Conservation (phyloP, 768 basidiomycete genomes). For the Lactifluus hygrophoroides region DNA sequence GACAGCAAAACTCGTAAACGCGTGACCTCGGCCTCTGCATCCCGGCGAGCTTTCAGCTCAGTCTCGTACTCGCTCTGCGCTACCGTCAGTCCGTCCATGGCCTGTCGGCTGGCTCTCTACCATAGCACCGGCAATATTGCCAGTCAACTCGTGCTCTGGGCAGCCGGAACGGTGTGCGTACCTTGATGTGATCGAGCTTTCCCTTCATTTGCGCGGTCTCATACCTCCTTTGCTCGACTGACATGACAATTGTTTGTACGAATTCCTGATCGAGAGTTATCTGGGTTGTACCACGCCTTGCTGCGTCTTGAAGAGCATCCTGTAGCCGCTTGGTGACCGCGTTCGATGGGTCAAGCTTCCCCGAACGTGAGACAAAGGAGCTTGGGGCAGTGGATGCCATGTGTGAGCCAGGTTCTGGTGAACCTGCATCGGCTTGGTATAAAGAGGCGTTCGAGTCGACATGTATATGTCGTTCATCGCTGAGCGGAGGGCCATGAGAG, state of each 20-base stretch:
- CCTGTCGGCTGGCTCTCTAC: constrained; percentile 86
- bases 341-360: constrained; percentile 35
- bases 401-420: constrained; percentile 24
- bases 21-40: constrained; percentile 88
- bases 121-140: not conserved
- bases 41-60: constrained; percentile 79
- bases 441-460: constrained; percentile 25
- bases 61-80: constrained; percentile 93
- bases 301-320: constrained; percentile 53
- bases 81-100: constrained; percentile 85
- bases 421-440: constrained; percentile 16
- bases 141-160: not conserved
- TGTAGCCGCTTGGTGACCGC: constrained; percentile 44
- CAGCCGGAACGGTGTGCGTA: constrained; percentile 30
- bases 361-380: constrained; percentile 24
- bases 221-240: constrained; percentile 55
- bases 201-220: constrained; percentile 58
- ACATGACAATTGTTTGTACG: constrained; percentile 57
- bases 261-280: constrained; percentile 67
- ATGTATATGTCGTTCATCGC: constrained; percentile 20
- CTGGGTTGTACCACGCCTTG: constrained; percentile 48
- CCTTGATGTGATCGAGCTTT: constrained; percentile 84
- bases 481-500: constrained; percentile 20
- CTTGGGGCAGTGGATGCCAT: constrained; percentile 42
- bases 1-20: constrained; percentile 77